A percentile compares a stretch with the other conserved stretches of the same genome.
phyloP scores from a whole-genome alignment of 2,329 filamentous ascomycete genomes.

The Zasmidium angulare region DNA sequence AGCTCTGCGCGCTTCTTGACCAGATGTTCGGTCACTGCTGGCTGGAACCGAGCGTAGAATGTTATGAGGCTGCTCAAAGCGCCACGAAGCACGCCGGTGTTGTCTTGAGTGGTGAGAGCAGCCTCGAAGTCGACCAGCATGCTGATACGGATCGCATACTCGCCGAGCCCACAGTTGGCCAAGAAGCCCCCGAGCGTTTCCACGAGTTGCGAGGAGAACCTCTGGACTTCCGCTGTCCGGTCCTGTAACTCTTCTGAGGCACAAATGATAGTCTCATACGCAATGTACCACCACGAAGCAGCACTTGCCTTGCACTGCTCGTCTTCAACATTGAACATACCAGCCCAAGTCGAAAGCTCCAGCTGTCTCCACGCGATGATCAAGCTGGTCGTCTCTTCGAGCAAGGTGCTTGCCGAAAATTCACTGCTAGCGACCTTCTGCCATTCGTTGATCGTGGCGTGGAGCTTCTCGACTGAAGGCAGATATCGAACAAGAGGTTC shows the following conservation, averaged over 20 bases:
- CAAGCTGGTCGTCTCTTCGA: constrained; percentile 74
- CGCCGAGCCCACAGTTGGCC: constrained; percentile 73
- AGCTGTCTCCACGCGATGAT: constrained; percentile 88
- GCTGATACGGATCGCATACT: constrained; percentile 68
- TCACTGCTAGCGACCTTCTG: constrained; percentile 85
- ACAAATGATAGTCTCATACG: constrained; percentile 84
- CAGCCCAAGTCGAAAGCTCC: constrained; percentile 89
- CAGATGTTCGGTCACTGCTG: constrained; percentile 64
- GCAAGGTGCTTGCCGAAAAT: constrained; percentile 67
- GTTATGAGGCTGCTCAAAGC: constrained; percentile 74
- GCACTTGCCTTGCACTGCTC: constrained; percentile 74
- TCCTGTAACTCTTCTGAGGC: constrained; percentile 43
- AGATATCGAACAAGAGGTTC: constrained; percentile 86
- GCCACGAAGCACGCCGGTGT: constrained; percentile 49
- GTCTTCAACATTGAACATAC: constrained; percentile 80
- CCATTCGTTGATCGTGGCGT: constrained; percentile 87
- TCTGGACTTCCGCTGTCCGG: constrained; percentile 42
- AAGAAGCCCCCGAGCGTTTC: constrained; percentile 78
- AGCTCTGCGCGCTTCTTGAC: constrained; percentile 67
- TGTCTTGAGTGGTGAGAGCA: constrained; percentile 66
- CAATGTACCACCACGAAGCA: constrained; percentile 92
- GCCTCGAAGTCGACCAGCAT: constrained; percentile 63
- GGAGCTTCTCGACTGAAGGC: constrained; percentile 82
- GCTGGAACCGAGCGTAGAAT: constrained; percentile 72
- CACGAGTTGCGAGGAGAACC: constrained; percentile 69